Evolutionary conservation across 495 filamentous ascomycete genomes (phyloP).

Genomic region (Daldinia vernicosa): DNA sequence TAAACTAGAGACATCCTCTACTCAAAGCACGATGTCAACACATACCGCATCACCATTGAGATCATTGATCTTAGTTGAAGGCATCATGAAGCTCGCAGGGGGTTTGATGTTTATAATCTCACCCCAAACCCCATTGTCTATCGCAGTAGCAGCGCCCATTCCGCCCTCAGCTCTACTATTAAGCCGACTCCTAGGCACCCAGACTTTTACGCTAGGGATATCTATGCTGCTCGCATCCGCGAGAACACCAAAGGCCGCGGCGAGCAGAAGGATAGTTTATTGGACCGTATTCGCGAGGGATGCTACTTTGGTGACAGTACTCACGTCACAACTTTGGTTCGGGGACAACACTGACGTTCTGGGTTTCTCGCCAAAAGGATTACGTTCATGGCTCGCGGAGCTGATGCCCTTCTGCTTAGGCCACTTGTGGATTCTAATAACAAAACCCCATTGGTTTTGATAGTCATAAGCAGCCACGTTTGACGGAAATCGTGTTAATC

Average conservation of each 20-base stretch:
- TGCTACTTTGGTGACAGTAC: constrained; percentile 20
- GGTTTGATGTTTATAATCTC: constrained; percentile 27
- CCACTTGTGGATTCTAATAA: constrained; percentile 28
- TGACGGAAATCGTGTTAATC: background rate
- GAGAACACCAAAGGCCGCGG: constrained; percentile 10
- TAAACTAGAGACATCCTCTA: background rate
- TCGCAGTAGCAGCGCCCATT: constrained; percentile 20
- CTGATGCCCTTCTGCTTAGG: constrained; percentile 32
- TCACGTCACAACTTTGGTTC: constrained; percentile 22
- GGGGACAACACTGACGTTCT: constrained; percentile 20
- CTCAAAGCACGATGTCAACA: constrained; percentile 15
- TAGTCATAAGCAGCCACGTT: too few species aligned
- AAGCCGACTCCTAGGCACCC: constrained; percentile 30
- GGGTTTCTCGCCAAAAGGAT: constrained; percentile 24
- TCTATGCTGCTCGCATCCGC: constrained; percentile 35
- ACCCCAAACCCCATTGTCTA: constrained; percentile 24
- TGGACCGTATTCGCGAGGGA: constrained; percentile 36
- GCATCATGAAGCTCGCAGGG: constrained; percentile 27
- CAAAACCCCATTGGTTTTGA: constrained; percentile 30
- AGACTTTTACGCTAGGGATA: constrained; percentile 33
- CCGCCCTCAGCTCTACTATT: constrained; percentile 22
- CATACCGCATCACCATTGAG: constrained; percentile 21
- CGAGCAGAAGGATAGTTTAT: constrained; percentile 26
- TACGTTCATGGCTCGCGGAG: constrained; percentile 25
- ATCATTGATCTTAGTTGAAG: constrained; percentile 29